phyloP scores from a whole-genome alignment of 768 basidiomycete species.

The Heimioporus sp. region DNA sequence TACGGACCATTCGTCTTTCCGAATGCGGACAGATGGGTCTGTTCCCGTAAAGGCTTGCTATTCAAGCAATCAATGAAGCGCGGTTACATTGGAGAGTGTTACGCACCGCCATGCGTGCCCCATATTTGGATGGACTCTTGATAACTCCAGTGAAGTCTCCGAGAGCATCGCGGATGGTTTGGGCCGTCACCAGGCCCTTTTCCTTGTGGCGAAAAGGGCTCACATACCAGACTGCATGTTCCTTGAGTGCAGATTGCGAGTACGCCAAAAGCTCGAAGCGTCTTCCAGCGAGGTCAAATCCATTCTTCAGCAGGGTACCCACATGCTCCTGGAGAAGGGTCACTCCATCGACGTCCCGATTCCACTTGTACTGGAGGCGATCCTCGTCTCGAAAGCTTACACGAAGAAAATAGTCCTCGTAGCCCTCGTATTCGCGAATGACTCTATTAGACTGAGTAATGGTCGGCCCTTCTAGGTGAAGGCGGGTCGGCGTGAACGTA shows the following conservation, averaged over 20 bases:
- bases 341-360: constrained; percentile 57
- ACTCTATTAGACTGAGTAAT: constrained; percentile 76
- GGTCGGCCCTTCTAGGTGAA: constrained; percentile 76
- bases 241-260: constrained; percentile 71
- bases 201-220: constrained; percentile 52
- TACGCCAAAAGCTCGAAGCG: constrained; percentile 81
- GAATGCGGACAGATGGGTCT: constrained; percentile 63
- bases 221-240: constrained; percentile 85
- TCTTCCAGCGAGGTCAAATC: constrained; percentile 70
- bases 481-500: constrained; percentile 72
- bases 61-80: constrained; percentile 5
- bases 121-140: constrained; percentile 70
- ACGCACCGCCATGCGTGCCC: constrained; percentile 64
- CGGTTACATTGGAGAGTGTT: neutral
- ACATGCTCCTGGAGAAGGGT: constrained; percentile 59
- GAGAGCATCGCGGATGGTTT: constrained; percentile 56
- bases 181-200: constrained; percentile 48
- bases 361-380: constrained; percentile 69
- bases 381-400: constrained; percentile 89
- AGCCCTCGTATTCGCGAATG: constrained; percentile 62
- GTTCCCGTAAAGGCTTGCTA: constrained; percentile 82
- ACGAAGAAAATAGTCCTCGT: constrained; percentile 70
- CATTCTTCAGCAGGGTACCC: constrained; percentile 54
- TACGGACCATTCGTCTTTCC: constrained; percentile 56
- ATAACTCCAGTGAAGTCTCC: constrained; percentile 68